Evolutionary conservation across 1,284 basidiomycete genomes (phyloP).

Genomic region (Ceratobasidium sp.): DNA sequence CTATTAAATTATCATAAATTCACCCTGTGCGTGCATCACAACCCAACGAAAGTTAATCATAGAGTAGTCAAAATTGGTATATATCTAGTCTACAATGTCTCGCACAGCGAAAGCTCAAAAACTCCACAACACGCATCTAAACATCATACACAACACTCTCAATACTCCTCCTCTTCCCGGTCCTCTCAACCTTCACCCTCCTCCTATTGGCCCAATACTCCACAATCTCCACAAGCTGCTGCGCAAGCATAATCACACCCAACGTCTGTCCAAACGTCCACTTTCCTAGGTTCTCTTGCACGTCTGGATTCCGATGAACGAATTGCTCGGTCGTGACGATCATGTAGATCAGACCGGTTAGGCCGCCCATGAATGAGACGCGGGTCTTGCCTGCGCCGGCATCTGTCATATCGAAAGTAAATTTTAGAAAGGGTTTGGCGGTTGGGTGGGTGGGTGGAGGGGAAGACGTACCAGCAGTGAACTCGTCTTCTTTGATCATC

Average conservation of each 20-base stretch:
- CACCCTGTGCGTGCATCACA: no score
- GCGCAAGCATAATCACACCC: constrained; percentile 23
- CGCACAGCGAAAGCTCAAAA: background rate
- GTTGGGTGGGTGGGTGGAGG: background rate
- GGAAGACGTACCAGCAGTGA: constrained; percentile 8
- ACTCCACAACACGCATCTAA: background rate
- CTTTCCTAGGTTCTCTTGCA: background rate
- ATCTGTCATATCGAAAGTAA: background rate
- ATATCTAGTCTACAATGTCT: no score
- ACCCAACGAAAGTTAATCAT: no score
- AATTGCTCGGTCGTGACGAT: constrained; percentile 19
- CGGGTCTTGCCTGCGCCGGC: constrained; percentile 17
- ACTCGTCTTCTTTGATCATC: background rate
- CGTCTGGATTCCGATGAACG: background rate
- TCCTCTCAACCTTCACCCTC: background rate
- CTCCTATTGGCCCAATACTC: background rate
- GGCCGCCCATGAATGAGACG: background rate
- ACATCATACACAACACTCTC: no score
- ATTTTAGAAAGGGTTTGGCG: background rate
- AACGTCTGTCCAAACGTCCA: constrained; percentile 38
- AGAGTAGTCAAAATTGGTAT: no score
- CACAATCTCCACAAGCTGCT: constrained; percentile 24
- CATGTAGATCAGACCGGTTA: constrained; percentile 3
- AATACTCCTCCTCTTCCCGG: no score
- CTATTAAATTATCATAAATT: no score